Conservation (phyloP, 2,329 filamentous ascomycete species). For the Curvularia sp. region DNA sequence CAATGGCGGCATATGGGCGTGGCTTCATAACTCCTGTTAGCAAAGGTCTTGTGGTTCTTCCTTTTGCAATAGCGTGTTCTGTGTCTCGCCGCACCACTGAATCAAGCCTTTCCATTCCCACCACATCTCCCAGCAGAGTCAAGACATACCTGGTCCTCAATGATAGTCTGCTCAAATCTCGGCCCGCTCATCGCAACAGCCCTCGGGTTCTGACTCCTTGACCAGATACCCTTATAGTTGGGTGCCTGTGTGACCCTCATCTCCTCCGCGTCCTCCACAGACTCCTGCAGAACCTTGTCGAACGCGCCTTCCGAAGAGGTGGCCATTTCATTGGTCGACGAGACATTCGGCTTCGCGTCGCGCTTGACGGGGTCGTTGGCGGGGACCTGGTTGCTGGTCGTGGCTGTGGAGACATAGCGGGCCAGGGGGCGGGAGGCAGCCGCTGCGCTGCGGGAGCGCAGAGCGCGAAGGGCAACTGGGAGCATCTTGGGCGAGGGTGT, state of each 20-base stretch:
- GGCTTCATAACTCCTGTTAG: constrained; percentile 65
- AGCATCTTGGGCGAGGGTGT: constrained; percentile 33
- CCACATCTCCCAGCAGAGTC: not conserved
- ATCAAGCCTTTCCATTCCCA: not conserved
- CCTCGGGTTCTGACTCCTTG: constrained; percentile 81
- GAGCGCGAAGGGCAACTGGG: constrained; percentile 36
- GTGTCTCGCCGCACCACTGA: not conserved
- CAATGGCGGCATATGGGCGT: constrained; percentile 86
- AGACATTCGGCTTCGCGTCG: constrained; percentile 60
- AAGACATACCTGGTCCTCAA: constrained; percentile 80
- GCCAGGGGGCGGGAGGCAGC: constrained; percentile 35
- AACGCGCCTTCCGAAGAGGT: constrained; percentile 58
- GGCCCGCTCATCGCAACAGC: constrained; percentile 89
- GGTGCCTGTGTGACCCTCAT: constrained; percentile 77
- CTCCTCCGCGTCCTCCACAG: constrained; percentile 60
- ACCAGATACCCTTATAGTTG: constrained; percentile 84
- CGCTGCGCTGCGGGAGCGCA: constrained; percentile 36
- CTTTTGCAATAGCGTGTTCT: not conserved
- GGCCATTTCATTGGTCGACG: constrained; percentile 67
- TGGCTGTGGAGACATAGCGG: constrained; percentile 32
- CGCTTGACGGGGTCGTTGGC: constrained; percentile 69
- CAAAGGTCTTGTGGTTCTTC: constrained; percentile 16
- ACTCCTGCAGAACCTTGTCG: constrained; percentile 64
- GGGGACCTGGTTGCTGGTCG: constrained; percentile 66
- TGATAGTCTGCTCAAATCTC: constrained; percentile 96